Percentiles rank a stretch among this genome's conserved stretches.
Evolutionary conservation across 805 yeast species (phyloP).

Genomic region (Zygosaccharomyces bailii): DNA sequence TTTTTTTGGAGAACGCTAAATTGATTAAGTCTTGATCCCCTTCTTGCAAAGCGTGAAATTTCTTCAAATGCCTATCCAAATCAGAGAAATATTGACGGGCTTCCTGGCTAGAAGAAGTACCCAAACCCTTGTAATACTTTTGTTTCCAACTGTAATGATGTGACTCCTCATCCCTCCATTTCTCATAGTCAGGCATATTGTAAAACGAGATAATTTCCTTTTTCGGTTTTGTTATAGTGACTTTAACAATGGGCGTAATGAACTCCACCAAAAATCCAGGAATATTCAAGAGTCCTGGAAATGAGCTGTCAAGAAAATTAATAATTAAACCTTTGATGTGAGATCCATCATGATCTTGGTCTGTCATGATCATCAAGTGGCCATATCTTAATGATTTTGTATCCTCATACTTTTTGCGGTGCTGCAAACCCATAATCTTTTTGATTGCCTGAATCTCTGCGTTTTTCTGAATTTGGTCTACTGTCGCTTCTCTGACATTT

Average conservation of each 20-base stretch:
- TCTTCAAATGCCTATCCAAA: conserved; percentile 79
- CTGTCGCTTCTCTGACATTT: conserved; percentile 93
- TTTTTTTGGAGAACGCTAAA: conserved; percentile 88
- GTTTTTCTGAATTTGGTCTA: conserved; percentile 92
- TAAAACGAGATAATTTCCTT: conserved; percentile 69
- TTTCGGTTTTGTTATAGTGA: conserved; percentile 64
- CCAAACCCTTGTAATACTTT: conserved; percentile 97
- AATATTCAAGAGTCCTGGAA: conserved; percentile 85
- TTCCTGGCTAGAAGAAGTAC: conserved; percentile 84
- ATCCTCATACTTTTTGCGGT: conserved; percentile 76
- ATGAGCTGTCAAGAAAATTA: conserved; percentile 87
- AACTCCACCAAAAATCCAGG: conserved; percentile 93
- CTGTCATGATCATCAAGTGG: conserved; percentile 98
- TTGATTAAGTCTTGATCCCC: conserved; percentile 78
- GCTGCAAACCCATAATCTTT: conserved; percentile 93
- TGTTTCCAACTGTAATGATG: conserved; percentile 74
- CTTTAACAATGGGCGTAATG: conserved; percentile 94
- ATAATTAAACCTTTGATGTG: conserved; percentile 95
- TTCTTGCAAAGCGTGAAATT: conserved; percentile 75
- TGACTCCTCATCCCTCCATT: conserved; percentile 88
- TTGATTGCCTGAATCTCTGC: conserved; percentile 93
- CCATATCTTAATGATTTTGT: conserved; percentile 83
- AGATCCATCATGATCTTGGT: conserved; percentile 99
- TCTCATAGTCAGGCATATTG: conserved; percentile 92
- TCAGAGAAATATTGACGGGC: conserved; percentile 85